Base-by-base conservation (phyloP, 1,284 basidiomycete genomes). In the Trametes sp. region DNA sequence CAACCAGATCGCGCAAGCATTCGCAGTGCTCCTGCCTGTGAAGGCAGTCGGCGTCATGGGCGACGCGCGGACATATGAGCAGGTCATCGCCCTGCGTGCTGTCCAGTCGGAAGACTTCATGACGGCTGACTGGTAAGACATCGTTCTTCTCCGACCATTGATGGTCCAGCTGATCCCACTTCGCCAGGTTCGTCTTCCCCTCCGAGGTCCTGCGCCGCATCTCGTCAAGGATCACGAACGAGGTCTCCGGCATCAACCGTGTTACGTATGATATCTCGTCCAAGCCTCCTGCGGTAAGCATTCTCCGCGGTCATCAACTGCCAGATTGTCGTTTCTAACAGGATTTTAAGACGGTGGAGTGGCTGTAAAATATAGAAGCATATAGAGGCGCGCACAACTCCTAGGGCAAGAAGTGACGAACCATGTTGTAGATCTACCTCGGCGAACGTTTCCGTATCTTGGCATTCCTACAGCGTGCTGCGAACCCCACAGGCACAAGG, bases 41-140 rank as follows among this genome's bases (percentile, higher is more conserved):
- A 91, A 91, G 70, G 97, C 97, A 3, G 98, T 99, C 46, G 97
- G 98, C 67, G 98, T 99, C 23, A 96, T 98, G 88, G 98, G 98
- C 44, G 98, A 99, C 78, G 88, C 89, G 74, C 85, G 98, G 75
- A 99, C 98, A 14, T 99, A 99, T 73, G 96, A 99, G 73, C 97
- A 98, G 83, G 94, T 96, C 51, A 93, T 97, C 64, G 93, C 93
- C 1, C 81, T 98, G 54, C 87, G 96, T 61, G 96, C 96, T 26
- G 96, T 98, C 19, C 90, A 93, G 73, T 90, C 94, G 16, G 95
- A 98, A 75, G 96, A 98, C 77, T 98, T 98, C 74, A 98, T 98
- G 96, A 98, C 96, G 10, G 96, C 96, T 35, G 95, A 98, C 77
- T 98, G 96, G 95, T 94, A 60, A 63, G 59, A 16, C 21, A 5